Evolutionary conservation across 352 stramenopile genomes (phyloP).

Genomic region (Peronospora farinosa): DNA sequence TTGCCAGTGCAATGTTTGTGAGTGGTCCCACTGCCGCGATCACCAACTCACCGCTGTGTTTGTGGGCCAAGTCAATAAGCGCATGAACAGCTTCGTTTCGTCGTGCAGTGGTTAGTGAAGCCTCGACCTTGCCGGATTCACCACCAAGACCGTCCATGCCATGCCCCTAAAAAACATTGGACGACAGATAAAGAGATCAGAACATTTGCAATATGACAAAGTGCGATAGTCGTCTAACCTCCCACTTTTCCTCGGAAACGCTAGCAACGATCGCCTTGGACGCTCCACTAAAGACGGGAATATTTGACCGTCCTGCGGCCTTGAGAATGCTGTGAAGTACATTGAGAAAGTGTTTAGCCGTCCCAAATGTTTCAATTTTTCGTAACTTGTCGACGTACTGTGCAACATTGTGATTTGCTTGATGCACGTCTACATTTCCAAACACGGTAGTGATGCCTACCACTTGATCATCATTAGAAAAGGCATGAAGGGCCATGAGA

Average conservation of each 20-base stretch:
- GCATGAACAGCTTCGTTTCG: slow-evolving; percentile 64
- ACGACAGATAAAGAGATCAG: not conserved
- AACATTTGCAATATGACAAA: not conserved
- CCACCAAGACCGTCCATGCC: slow-evolving; percentile 68
- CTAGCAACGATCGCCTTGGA: slow-evolving; percentile 57
- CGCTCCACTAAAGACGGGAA: slow-evolving; percentile 61
- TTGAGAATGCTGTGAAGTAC: slow-evolving; percentile 47
- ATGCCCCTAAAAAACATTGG: slow-evolving; percentile 37
- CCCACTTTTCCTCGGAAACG: slow-evolving; percentile 59
- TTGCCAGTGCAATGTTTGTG: slow-evolving; percentile 74
- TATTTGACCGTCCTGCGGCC: slow-evolving; percentile 37
- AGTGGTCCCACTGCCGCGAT: slow-evolving; percentile 68
- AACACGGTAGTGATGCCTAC: slow-evolving; percentile 77
- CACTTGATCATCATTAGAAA: slow-evolving; percentile 47
- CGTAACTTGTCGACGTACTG: slow-evolving; percentile 38
- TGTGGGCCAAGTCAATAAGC: slow-evolving; percentile 51
- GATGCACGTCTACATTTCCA: slow-evolving; percentile 74
- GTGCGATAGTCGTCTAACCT: slow-evolving; percentile 16
- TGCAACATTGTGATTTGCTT: slow-evolving; percentile 76
- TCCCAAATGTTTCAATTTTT: not conserved
- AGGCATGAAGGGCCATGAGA: slow-evolving; percentile 60
- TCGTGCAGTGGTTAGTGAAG: slow-evolving; percentile 19
- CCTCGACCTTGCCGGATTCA: slow-evolving; percentile 36
- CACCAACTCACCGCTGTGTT: slow-evolving; percentile 61
- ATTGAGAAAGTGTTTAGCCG: not conserved